phyloP scores from a whole-genome alignment of 495 filamentous ascomycete species.

The Amphirosellinia nigrospora region DNA sequence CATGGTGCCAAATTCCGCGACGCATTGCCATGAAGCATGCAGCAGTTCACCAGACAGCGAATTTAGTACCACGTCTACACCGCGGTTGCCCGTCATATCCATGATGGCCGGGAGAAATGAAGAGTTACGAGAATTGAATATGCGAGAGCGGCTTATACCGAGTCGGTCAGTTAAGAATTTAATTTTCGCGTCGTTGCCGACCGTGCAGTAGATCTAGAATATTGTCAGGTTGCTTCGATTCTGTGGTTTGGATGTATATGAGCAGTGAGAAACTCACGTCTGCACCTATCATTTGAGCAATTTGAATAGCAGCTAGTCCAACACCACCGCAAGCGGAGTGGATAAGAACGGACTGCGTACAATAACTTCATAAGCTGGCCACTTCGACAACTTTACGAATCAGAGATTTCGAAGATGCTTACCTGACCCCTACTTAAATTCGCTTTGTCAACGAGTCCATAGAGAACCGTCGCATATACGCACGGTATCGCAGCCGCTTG shows the following conservation, averaged over 20 bases:
- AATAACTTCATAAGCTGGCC: too few relatives aligned
- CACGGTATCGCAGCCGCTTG: constrained; percentile 55
- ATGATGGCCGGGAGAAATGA: constrained; percentile 50
- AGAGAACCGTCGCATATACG: constrained; percentile 55
- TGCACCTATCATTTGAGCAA: constrained; percentile 55
- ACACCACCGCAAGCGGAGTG: constrained; percentile 63
- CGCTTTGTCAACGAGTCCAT: constrained; percentile 44
- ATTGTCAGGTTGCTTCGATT: too few relatives aligned
- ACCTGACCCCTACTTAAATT: constrained; percentile 38
- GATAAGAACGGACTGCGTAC: constrained; percentile 66
- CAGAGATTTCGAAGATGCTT: too few relatives aligned
- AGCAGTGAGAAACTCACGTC: constrained; percentile 46
- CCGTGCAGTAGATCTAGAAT: constrained; percentile 49
- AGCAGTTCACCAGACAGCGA: constrained; percentile 58
- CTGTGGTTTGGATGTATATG: too few relatives aligned
- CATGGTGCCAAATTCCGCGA: constrained; percentile 54
- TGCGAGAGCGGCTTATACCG: constrained; percentile 50
- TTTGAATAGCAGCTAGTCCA: constrained; percentile 63
- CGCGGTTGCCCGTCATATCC: constrained; percentile 49
- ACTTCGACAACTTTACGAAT: too few relatives aligned
- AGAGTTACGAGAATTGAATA: constrained; percentile 48
- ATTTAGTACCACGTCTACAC: too few relatives aligned
- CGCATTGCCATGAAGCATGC: constrained; percentile 51
- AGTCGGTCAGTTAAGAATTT: constrained; percentile 44
- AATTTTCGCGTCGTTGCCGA: constrained; percentile 48